These are phyloP conservation scores for Luffa acutangula DNA, from an alignment of 306 rosid species.

Conservation along the genomic window DNA sequence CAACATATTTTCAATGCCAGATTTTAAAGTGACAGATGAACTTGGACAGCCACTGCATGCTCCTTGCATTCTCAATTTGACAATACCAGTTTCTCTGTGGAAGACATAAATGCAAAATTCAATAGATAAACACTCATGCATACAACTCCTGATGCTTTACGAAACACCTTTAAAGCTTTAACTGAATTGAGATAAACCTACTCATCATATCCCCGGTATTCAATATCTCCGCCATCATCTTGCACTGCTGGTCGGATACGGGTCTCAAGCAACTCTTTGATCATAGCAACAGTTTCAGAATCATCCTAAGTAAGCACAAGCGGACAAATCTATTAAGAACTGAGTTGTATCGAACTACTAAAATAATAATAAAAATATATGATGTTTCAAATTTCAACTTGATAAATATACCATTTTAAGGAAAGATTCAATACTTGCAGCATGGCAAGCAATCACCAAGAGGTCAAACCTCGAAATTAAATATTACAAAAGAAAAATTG, in stretches of 20 bases:
- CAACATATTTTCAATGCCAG: conserved; percentile 94
- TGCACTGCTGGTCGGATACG: conserved; percentile 91
- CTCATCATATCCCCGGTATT: conserved; percentile 58
- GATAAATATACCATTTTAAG: neutral
- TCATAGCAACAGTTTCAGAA: conserved; percentile 91
- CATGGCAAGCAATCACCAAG: neutral
- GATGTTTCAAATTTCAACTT: neutral
- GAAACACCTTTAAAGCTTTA: neutral
- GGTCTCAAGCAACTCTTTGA: conserved; percentile 87
- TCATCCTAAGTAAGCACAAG: conserved; percentile 46
- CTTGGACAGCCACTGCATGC: conserved; percentile 99
- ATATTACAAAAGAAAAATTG: neutral
- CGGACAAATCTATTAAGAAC: neutral
- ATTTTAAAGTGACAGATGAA: conserved; percentile 87
- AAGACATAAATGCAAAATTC: neutral
- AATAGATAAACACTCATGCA: neutral
- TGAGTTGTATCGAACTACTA: neutral
- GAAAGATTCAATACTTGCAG: neutral
- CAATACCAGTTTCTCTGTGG: conserved; percentile 71
- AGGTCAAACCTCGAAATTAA: neutral
- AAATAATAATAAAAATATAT: neutral
- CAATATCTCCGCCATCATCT: conserved; percentile 98
- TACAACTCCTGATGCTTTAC: neutral
- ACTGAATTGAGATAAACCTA: conserved; percentile 23
- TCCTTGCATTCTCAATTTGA: conserved; percentile 86